phyloP scores from a whole-genome alignment of 495 filamentous ascomycete genomes.

The Penicillium salamii region DNA sequence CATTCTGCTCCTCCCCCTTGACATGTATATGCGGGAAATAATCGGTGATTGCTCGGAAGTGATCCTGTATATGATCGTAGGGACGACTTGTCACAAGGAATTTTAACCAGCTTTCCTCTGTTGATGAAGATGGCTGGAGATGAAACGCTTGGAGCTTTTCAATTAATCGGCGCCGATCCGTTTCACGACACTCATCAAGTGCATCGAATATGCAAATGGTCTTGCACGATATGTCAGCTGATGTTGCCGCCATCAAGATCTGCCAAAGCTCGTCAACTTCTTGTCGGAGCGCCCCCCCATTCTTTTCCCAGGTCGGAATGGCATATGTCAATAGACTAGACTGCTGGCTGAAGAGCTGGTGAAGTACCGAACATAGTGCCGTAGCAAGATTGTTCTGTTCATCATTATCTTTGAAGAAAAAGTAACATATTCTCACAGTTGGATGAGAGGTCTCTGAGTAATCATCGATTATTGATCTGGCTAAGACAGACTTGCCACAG shows the following conservation, averaged over 20 bases:
- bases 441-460: slow-evolving; percentile 5
- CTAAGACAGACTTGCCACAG: slow-evolving; percentile 46
- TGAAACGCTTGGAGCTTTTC: slow-evolving; percentile 15
- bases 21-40: background rate
- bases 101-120: too few species aligned
- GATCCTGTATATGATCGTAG: slow-evolving; percentile 30
- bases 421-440: slow-evolving; percentile 36
- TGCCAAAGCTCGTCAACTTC: slow-evolving; percentile 29
- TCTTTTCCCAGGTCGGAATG: slow-evolving; percentile 19
- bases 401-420: slow-evolving; percentile 46
- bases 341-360: slow-evolving; percentile 36
- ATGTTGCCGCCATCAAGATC: slow-evolving; percentile 28
- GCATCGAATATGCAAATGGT: slow-evolving; percentile 44
- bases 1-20: background rate
- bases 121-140: background rate
- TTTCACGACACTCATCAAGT: slow-evolving; percentile 37
- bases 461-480: slow-evolving; percentile 31
- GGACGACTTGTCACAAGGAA: slow-evolving; percentile 47
- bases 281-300: slow-evolving; percentile 17
- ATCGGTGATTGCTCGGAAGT: slow-evolving; percentile 17
- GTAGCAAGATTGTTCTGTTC: slow-evolving; percentile 28
- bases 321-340: slow-evolving; percentile 25
- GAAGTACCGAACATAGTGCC: slow-evolving; percentile 38
- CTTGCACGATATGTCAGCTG: too few species aligned
- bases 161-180: slow-evolving; percentile 19